A percentile compares a stretch with the other conserved stretches of the same genome.
Evolutionary conservation across 768 basidiomycete genomes (phyloP).

Genomic region (Stropharia rugosoannulata): DNA sequence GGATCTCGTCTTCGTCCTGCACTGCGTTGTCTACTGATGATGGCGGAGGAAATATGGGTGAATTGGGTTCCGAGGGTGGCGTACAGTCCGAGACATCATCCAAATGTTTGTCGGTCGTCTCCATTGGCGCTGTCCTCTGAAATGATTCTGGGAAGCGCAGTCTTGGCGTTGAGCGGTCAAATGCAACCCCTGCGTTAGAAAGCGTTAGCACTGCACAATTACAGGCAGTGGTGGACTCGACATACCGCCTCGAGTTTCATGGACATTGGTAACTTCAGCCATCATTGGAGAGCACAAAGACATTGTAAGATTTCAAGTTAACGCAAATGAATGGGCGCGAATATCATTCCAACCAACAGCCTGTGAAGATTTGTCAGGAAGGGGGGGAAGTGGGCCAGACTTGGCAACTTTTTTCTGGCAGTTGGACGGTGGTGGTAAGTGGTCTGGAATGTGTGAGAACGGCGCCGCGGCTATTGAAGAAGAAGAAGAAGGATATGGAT

Average conservation of each 20-base stretch:
- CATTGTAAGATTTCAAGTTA: background rate
- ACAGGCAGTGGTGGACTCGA: background rate
- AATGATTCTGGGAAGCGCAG: slow-evolving; percentile 22
- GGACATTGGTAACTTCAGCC: background rate
- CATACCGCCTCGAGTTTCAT: background rate
- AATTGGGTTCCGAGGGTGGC: background rate
- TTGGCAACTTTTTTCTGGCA: background rate
- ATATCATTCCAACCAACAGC: slow-evolving; percentile 15
- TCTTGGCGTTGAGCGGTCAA: background rate
- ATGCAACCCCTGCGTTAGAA: background rate
- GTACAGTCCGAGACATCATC: slow-evolving; percentile 2
- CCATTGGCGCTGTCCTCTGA: slow-evolving; percentile 14
- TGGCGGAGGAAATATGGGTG: background rate
- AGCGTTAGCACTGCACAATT: background rate
- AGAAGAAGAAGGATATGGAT: background rate
- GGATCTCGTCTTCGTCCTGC: background rate
- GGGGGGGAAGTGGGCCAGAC: slow-evolving; percentile 1
- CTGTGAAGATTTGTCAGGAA: slow-evolving; percentile 20
- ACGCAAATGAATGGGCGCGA: slow-evolving; percentile 1
- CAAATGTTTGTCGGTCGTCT: slow-evolving; percentile 2
- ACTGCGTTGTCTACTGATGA: background rate
- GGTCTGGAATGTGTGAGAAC: background rate
- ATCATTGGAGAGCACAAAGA: slow-evolving; percentile 1
- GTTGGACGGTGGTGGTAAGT: background rate
- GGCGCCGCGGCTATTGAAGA: background rate